Base-by-base conservation (phyloP, 169 alveolate species). In the Plasmodium cynomolgi region DNA sequence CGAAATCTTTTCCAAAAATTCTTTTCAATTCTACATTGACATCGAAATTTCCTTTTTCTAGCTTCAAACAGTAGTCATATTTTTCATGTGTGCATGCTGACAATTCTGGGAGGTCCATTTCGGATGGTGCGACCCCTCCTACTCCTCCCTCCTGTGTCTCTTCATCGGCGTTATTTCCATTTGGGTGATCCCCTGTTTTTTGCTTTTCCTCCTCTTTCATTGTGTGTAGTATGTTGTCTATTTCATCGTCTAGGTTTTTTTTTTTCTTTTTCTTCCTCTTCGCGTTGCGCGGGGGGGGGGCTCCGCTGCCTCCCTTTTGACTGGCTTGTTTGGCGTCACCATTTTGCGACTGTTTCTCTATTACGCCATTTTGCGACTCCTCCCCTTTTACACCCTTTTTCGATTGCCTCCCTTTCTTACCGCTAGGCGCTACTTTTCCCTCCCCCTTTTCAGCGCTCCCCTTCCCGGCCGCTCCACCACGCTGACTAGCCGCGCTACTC, bases 71-170 rank as follows among this genome's bases (percentile, higher is more conserved):
- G 26, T 85, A 85, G 1, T 85, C 73, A 85, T 85, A 85, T 41
- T 85, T 85, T 37, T 85, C 93, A 75, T 85, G 93, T 74, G 93
- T 75, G 39, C 93, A 85, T 9, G 93, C 84, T 17, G 29, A 75
- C 34, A 85, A 73, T 29, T 75, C 72, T 15, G 80, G 26, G 20
- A 17, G 50, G 1, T 33, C 9, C 20, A 50, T 15, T 50, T 50
- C 17, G 9, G 13, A 15, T 56, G n/a, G 41, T 0, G 3, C 37
- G 11, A 0, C 56, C 9, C 23, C 17, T 13, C 11, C 41, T 33
- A 50, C 20, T 9, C 20, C 17, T n/a, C 44, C 62, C 13, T 34
- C 26, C 11, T 3, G 68, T 23, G 44, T 3, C 44, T 34, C 23
- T 13, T 83, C 80, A 20, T 84, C 33, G 47, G 11, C 13, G 3